Percentiles rank a stretch among this genome's conserved stretches.
phyloP scores from a whole-genome alignment of 2,329 filamentous ascomycete genomes.

The Aureobasidium sp. region DNA sequence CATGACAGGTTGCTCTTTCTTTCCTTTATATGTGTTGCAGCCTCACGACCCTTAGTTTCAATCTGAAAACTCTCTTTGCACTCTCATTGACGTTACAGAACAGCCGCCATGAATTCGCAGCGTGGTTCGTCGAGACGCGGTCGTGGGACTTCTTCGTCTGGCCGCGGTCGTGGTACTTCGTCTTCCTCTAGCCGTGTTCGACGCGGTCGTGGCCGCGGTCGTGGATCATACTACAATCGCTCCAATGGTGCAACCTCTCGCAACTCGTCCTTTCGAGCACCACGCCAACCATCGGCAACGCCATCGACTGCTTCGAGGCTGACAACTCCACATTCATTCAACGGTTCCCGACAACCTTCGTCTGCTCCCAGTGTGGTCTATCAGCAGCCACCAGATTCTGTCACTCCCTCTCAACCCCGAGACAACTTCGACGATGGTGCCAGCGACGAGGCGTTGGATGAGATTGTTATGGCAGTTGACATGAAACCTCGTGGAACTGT shows the following conservation, averaged over 20 bases:
- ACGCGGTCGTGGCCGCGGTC: background rate
- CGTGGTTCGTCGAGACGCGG: background rate
- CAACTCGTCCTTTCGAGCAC: background rate
- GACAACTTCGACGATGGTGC: constrained; percentile 27
- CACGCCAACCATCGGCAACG: background rate
- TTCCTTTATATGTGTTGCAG: background rate
- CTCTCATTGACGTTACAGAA: background rate
- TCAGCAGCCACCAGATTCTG: background rate
- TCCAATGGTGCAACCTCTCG: background rate
- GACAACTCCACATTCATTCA: background rate
- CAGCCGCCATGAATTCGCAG: background rate
- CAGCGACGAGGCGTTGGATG: constrained; percentile 44
- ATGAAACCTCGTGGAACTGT: constrained; percentile 61
- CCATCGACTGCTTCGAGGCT: background rate
- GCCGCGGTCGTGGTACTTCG: background rate
- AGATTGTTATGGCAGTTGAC: constrained; percentile 74
- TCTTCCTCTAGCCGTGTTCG: background rate
- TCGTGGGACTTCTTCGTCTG: background rate
- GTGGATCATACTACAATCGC: background rate
- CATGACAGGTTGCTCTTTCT: background rate
- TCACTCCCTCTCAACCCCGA: background rate
- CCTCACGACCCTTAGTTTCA: background rate
- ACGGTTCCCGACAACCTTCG: background rate
- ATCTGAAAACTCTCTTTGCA: background rate
- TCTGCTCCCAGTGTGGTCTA: background rate